phyloP scores from a whole-genome alignment of 1,284 basidiomycete species.

The Ustilago tritici region DNA sequence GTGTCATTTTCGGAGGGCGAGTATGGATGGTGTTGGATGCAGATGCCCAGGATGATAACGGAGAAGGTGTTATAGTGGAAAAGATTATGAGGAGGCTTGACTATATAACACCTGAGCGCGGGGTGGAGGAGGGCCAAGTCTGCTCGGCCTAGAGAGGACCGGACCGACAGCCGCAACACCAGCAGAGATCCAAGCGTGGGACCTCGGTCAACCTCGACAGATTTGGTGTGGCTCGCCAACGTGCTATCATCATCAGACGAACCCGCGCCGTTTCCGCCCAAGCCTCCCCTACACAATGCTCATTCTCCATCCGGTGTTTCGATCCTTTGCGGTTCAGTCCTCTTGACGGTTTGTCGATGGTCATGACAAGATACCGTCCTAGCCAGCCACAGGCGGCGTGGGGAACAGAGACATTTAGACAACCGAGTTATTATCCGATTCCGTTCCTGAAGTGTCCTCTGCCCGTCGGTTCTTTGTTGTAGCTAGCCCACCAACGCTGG shows the following conservation, averaged over 20 bases:
- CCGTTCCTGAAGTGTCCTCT: neutral
- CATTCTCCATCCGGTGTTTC: neutral
- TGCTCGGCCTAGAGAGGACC: neutral
- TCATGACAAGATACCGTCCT: neutral
- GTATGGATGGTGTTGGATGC: neutral
- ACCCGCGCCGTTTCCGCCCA: neutral
- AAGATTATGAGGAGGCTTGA: neutral
- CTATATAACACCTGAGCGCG: conserved; percentile 6
- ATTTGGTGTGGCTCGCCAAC: conserved; percentile 2
- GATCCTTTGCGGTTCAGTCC: neutral
- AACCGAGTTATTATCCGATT: neutral
- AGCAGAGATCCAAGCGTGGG: neutral
- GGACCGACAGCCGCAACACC: neutral
- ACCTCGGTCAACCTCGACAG: neutral
- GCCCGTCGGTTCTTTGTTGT: neutral
- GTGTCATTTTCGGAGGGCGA: conserved; percentile 22
- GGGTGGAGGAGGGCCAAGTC: neutral
- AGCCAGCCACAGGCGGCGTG: neutral
- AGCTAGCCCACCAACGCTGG: no score
- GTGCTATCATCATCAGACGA: neutral
- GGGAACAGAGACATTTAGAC: neutral
- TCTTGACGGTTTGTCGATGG: neutral
- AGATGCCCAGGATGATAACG: neutral
- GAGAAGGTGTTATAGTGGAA: neutral
- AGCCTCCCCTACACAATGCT: neutral